These are phyloP conservation scores for Parastagonospora nodorum DNA, from an alignment of 2,329 filamentous ascomycete genomes.

Conservation along the genomic window DNA sequence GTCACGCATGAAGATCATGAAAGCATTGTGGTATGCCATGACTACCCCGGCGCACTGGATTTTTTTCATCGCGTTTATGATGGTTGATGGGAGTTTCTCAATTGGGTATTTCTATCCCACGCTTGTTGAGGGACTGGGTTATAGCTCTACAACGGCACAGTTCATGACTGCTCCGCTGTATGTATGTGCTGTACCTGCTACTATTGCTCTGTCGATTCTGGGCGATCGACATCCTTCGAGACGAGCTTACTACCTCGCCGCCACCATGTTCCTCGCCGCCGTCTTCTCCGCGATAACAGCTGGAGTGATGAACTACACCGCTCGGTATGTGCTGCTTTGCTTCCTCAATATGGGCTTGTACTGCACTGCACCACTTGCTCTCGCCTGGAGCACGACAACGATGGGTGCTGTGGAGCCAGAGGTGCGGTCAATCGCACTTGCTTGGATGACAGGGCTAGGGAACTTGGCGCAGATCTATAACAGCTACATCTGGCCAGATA, in stretches of 20 bases:
- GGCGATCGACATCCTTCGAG: not conserved
- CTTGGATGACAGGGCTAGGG: constrained; percentile 6
- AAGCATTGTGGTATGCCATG: constrained; percentile 5
- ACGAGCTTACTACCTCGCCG: constrained; percentile 1
- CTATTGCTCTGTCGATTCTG: constrained; percentile 1
- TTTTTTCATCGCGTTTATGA: constrained; percentile 5
- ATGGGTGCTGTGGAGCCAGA: constrained; percentile 8
- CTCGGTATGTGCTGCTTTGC: constrained; percentile 5
- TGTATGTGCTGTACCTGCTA: constrained; percentile 2
- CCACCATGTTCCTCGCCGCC: not conserved
- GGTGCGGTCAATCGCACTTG: constrained; percentile 3
- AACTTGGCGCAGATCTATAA: constrained; percentile 8
- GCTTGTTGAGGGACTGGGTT: constrained; percentile 5
- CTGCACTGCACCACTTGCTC: constrained; percentile 2
- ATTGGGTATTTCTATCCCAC: constrained; percentile 9
- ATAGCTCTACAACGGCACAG: constrained; percentile 2
- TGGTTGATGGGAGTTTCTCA: constrained; percentile 5
- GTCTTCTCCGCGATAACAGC: constrained; percentile 3
- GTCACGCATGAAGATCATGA: constrained; percentile 1
- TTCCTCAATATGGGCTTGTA: constrained; percentile 8
- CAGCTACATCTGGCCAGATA: constrained; percentile 8
- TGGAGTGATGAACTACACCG: constrained; percentile 3
- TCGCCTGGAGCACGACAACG: constrained; percentile 1
- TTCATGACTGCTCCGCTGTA: constrained; percentile 9
- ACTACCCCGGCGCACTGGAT: constrained; percentile 4